Conservation (phyloP, 805 yeast species). For the Lachancea fermentati region DNA sequence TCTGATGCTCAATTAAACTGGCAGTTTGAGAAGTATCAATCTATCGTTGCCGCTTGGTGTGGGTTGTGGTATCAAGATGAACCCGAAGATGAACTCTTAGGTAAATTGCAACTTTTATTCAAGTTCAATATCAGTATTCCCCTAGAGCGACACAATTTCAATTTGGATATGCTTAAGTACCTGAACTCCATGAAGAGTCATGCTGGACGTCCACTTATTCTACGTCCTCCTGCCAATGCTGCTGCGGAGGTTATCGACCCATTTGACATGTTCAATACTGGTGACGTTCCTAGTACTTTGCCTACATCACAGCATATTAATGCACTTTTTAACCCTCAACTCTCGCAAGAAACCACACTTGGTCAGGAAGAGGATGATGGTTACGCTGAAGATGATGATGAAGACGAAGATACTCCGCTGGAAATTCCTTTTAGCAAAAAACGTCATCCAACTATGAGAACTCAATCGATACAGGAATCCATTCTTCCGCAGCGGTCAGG, state of each 20-base stretch:
- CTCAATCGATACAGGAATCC: not conserved
- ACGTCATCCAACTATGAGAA: constrained; percentile 1
- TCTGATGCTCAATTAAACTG: constrained; percentile 15
- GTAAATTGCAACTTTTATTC: constrained; percentile 10
- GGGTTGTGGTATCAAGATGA: constrained; percentile 19
- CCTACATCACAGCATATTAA: constrained; percentile 2
- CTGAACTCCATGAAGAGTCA: constrained; percentile 6
- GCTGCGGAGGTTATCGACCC: constrained; percentile 19
- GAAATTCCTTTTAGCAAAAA: constrained; percentile 22
- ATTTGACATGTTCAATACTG: constrained; percentile 22
- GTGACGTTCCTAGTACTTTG: constrained; percentile 5
- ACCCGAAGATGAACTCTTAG: constrained; percentile 14
- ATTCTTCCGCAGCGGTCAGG: constrained; percentile 1
- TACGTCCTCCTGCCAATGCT: not conserved
- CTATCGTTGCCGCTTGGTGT: constrained; percentile 24
- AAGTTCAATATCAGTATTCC: constrained; percentile 8
- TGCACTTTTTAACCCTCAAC: constrained; percentile 1
- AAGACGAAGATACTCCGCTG: constrained; percentile 20
- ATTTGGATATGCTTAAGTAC: constrained; percentile 8
- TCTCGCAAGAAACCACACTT: constrained; percentile 1
- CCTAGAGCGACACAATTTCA: not conserved
- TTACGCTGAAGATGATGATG: constrained; percentile 30
- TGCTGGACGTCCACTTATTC: constrained; percentile 2
- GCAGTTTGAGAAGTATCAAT: constrained; percentile 21
- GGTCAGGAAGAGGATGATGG: constrained; percentile 23